phyloP scores from a whole-genome alignment of 306 rosid genomes.

The Psophocarpus tetragonolobus region DNA sequence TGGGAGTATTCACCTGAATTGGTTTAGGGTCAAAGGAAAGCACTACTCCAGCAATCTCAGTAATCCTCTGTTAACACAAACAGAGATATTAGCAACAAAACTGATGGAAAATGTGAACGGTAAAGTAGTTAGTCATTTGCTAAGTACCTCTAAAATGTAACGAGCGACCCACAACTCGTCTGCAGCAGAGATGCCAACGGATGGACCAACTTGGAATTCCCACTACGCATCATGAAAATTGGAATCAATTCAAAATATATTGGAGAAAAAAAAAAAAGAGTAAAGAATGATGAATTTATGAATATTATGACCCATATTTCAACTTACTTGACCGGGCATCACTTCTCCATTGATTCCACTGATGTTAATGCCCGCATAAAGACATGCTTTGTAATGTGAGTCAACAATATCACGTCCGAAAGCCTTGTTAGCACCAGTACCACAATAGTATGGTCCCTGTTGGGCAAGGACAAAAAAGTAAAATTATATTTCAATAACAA shows the following conservation, averaged over 20 bases:
- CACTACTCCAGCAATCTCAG: constrained; percentile 82
- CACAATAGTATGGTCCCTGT: constrained; percentile 95
- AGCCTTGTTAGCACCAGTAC: constrained; percentile 80
- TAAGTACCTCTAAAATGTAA: constrained; percentile 83
- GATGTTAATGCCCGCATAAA: constrained; percentile 83
- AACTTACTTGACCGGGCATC: constrained; percentile 85
- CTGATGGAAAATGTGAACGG: background rate
- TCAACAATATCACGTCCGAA: constrained; percentile 88
- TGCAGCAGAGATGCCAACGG: constrained; percentile 79
- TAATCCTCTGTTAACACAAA: constrained; percentile 66
- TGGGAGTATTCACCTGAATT: constrained; percentile 49
- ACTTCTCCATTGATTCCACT: constrained; percentile 95
- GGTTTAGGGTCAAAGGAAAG: constrained; percentile 91
- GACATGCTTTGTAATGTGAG: constrained; percentile 86
- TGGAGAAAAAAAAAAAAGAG: background rate
- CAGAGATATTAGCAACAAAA: background rate
- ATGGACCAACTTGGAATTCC: constrained; percentile 98
- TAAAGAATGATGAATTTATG: background rate
- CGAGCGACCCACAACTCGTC: constrained; percentile 93
- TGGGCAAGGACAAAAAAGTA: background rate
- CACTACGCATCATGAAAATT: constrained; percentile 46
- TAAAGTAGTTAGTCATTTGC: background rate
- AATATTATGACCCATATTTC: background rate
- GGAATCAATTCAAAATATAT: background rate
- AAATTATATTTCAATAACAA: background rate